phyloP scores from a whole-genome alignment of 306 rosid genomes.

The Luffa acutangula region DNA sequence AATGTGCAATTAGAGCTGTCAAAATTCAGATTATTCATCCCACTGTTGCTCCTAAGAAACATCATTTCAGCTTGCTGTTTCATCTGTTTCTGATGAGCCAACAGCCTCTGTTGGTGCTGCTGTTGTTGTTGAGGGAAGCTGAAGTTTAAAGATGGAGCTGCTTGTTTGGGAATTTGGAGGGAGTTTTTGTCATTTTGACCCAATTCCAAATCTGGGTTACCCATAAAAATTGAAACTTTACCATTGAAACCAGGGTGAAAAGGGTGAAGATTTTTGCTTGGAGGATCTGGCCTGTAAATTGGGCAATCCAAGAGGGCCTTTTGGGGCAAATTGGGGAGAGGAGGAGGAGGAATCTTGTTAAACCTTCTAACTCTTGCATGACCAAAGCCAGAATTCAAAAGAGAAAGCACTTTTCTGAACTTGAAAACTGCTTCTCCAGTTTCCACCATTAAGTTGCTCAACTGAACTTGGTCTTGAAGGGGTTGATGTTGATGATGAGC shows the following conservation, averaged over 20 bases:
- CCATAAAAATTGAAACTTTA: conserved; percentile 30
- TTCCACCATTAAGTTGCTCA: conserved; percentile 47
- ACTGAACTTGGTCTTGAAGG: conserved; percentile 13
- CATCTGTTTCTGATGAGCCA: conserved; percentile 31
- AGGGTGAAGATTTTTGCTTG: conserved; percentile 24
- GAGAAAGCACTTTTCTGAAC: conserved; percentile 84
- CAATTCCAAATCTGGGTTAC: conserved; percentile 59
- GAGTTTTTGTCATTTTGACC: conserved; percentile 58
- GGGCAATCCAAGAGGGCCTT: conserved; percentile 63
- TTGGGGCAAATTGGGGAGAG: conserved; percentile 30
- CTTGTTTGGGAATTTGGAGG: conserved; percentile 43
- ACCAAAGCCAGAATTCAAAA: conserved; percentile 60
- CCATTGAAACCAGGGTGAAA: neutral
- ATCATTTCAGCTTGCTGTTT: conserved; percentile 69
- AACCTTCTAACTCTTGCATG: conserved; percentile 80
- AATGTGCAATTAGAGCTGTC: conserved; percentile 89
- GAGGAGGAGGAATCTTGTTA: conserved; percentile 35
- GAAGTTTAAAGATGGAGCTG: conserved; percentile 37
- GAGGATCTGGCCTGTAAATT: conserved; percentile 29
- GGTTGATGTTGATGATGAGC: no score
- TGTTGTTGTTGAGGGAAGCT: conserved; percentile 59
- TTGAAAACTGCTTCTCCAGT: conserved; percentile 73
- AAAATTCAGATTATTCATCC: conserved; percentile 72
- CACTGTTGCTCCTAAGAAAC: conserved; percentile 62
- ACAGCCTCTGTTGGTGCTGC: conserved; percentile 54